phyloP scores from a whole-genome alignment of 495 filamentous ascomycete genomes.

The Sphaerosporella brunnea region DNA sequence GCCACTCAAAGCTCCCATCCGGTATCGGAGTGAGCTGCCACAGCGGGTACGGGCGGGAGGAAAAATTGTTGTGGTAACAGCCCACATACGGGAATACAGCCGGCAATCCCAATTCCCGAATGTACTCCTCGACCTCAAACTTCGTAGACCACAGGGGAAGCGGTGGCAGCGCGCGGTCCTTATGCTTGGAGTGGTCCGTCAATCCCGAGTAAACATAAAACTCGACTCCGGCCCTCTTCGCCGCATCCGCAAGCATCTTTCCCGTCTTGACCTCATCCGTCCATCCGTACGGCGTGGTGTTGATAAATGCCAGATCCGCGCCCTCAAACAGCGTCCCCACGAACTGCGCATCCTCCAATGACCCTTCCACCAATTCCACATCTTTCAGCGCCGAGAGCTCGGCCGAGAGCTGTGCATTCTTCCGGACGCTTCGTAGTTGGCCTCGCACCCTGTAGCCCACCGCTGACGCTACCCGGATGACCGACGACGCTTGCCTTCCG shows the following conservation, averaged over 20 bases:
- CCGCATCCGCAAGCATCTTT: constrained; percentile 69
- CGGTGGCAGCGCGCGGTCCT: constrained; percentile 11
- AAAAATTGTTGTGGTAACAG: constrained; percentile 99
- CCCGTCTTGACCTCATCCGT: constrained; percentile 87
- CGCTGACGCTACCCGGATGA: constrained; percentile 80
- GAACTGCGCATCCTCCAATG: constrained; percentile 52
- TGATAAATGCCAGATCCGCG: constrained; percentile 83
- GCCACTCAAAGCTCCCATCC: constrained; percentile 82
- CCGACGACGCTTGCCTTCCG: constrained; percentile 80
- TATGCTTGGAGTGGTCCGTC: constrained; percentile 72
- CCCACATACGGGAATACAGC: constrained; percentile 89
- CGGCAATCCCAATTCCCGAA: constrained; percentile 63
- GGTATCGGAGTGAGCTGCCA: constrained; percentile 52
- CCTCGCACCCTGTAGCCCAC: constrained; percentile 82
- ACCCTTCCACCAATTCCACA: constrained; percentile 65
- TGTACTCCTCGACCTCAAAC: constrained; percentile 76
- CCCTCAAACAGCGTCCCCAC: constrained; percentile 64
- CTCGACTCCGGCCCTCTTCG: constrained; percentile 62
- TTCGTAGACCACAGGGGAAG: constrained; percentile 86
- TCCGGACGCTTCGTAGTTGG: constrained; percentile 57
- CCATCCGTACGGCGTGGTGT: constrained; percentile 70
- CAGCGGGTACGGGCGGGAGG: constrained; percentile 74
- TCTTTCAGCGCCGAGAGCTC: constrained; percentile 68
- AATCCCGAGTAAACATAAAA: constrained; percentile 94
- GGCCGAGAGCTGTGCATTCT: constrained; percentile 32